Conservation (phyloP, 2,329 filamentous ascomycete genomes). For the Keithomyces neogunnii region DNA sequence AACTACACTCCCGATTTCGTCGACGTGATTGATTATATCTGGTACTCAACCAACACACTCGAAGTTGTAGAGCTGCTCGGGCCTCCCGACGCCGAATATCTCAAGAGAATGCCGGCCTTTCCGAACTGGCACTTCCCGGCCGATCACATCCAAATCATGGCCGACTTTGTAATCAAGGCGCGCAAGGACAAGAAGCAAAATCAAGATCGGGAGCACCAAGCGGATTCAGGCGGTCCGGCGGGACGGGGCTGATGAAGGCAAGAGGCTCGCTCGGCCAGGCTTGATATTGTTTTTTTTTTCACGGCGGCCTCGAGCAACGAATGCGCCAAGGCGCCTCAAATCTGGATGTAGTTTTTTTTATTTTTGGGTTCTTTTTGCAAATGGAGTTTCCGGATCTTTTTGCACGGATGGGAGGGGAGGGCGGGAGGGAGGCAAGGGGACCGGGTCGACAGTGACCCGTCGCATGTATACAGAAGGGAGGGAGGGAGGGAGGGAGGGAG, state of each 20-base stretch:
- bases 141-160: constrained; percentile 83
- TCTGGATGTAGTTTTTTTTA: constrained; percentile 29
- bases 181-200: constrained; percentile 71
- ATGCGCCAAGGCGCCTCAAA: constrained; percentile 13
- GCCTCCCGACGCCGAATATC: constrained; percentile 76
- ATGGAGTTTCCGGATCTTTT: constrained; percentile 27
- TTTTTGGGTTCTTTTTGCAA: constrained; percentile 30
- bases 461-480: constrained; percentile 12
- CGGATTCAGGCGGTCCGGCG: constrained; percentile 45
- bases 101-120: constrained; percentile 81
- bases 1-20: constrained; percentile 95
- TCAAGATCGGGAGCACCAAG: constrained; percentile 46
- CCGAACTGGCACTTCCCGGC: constrained; percentile 92
- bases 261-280: neutral
- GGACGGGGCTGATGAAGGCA: constrained; percentile 17
- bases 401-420: constrained; percentile 7
- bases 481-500: constrained; percentile 3
- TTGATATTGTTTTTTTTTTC: constrained; percentile 6
- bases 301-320: constrained; percentile 1
- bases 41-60: constrained; percentile 87
- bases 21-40: constrained; percentile 93
- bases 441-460: constrained; percentile 1
- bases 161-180: constrained; percentile 81
- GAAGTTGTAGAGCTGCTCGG: constrained; percentile 79
- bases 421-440: constrained; percentile 3